A percentile compares a stretch with the other conserved stretches of the same genome.
phyloP scores from a whole-genome alignment of 1,139 yeast genomes.

The Meyerozyma athensensis region DNA sequence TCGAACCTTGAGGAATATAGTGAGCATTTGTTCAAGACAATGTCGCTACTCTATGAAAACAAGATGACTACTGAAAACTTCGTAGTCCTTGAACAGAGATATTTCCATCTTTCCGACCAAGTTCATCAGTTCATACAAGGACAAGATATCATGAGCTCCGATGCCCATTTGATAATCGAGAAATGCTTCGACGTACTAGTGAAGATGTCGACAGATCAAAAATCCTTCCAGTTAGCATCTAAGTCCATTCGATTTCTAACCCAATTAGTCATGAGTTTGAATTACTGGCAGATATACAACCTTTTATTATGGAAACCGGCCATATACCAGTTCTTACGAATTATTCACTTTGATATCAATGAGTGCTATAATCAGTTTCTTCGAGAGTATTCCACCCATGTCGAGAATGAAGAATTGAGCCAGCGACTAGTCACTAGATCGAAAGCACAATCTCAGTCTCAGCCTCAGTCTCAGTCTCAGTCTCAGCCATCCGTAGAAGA shows the following conservation, averaged over 20 bases:
- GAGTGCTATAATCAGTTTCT: constrained; percentile 38
- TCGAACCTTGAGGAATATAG: constrained; percentile 31
- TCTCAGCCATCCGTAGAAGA: constrained; percentile 1
- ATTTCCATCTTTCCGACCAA: constrained; percentile 21
- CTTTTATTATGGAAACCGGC: constrained; percentile 42
- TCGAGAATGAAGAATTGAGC: constrained; percentile 16
- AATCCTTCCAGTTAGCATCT: constrained; percentile 30
- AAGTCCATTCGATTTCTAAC: constrained; percentile 37
- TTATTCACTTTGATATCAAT: constrained; percentile 37
- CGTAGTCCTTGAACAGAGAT: constrained; percentile 20
- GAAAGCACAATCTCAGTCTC: constrained; percentile 8
- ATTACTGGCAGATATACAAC: constrained; percentile 46
- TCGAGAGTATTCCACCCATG: constrained; percentile 28
- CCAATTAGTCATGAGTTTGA: constrained; percentile 32
- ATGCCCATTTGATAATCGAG: constrained; percentile 33
- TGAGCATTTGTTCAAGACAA: constrained; percentile 34
- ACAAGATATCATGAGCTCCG: constrained; percentile 29
- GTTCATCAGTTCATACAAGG: constrained; percentile 20
- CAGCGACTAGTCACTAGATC: constrained; percentile 9
- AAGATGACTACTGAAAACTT: constrained; percentile 12
- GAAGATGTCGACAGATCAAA: constrained; percentile 28
- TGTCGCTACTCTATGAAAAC: constrained; percentile 23
- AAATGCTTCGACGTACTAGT: constrained; percentile 38
- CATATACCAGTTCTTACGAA: constrained; percentile 35
- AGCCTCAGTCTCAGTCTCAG: constrained; percentile 12